Conservation (phyloP, 2,329 filamentous ascomycete genomes). For the Xylogone sp. region DNA sequence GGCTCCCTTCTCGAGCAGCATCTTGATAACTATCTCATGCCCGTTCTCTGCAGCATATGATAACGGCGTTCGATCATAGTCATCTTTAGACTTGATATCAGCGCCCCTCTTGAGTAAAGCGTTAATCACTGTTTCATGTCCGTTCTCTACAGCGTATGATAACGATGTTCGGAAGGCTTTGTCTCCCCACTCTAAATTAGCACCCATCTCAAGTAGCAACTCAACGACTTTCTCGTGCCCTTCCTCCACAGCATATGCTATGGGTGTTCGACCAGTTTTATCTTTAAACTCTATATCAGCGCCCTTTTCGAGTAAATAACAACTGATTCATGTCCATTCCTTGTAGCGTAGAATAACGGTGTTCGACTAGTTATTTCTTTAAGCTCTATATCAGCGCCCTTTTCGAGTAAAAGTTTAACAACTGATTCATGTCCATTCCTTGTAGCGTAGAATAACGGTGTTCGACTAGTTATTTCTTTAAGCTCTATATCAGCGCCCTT, state of each 20-base stretch:
- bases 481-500: background rate
- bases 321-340: background rate
- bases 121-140: background rate
- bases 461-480: background rate
- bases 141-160: background rate
- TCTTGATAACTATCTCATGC: no score
- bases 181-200: background rate
- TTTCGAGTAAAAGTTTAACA: background rate
- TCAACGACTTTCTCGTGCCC: no score
- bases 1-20: no score
- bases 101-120: background rate
- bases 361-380: background rate
- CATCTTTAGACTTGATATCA: background rate
- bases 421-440: background rate
- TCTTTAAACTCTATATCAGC: background rate
- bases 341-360: slow-evolving; percentile 1
- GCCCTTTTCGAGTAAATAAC: background rate
- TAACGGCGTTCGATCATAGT: no score
- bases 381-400: background rate
- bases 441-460: slow-evolving; percentile 1
- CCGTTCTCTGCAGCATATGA: no score
- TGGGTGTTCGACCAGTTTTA: background rate
- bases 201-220: background rate
- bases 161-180: background rate
- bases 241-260: no score